phyloP scores from a whole-genome alignment of 1,284 basidiomycete species.

The Puccinia coronata region DNA sequence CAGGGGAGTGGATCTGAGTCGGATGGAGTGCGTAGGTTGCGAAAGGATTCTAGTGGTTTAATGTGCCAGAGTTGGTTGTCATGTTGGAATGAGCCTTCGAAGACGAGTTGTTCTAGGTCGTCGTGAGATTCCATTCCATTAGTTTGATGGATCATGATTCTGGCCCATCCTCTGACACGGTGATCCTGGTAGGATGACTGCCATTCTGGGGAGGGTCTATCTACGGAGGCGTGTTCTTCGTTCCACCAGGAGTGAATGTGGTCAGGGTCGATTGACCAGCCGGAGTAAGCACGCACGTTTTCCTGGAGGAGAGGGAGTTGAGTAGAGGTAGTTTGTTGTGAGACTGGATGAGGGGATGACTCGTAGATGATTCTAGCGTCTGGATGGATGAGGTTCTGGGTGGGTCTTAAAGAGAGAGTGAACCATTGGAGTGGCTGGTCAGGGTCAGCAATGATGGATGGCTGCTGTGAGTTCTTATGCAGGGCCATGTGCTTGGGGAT shows the following conservation, averaged over 20 bases:
- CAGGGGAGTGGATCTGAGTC: slow-evolving; percentile 62
- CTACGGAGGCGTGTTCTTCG: slow-evolving; percentile 49
- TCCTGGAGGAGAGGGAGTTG: slow-evolving; percentile 50
- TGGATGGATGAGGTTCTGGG: slow-evolving; percentile 53
- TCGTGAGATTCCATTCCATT: slow-evolving; percentile 28
- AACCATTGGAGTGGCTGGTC: slow-evolving; percentile 41
- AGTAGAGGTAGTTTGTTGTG: slow-evolving; percentile 31
- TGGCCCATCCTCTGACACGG: slow-evolving; percentile 52
- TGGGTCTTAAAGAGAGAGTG: slow-evolving; percentile 53
- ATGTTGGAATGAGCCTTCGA: slow-evolving; percentile 74
- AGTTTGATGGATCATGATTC: slow-evolving; percentile 51
- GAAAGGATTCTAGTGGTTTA: slow-evolving; percentile 71
- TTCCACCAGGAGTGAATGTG: slow-evolving; percentile 51
- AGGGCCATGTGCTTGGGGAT: not conserved
- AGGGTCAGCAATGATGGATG: slow-evolving; percentile 3
- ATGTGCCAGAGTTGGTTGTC: slow-evolving; percentile 73
- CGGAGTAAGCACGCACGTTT: slow-evolving; percentile 54
- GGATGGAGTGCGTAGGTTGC: slow-evolving; percentile 64
- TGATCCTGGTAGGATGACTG: slow-evolving; percentile 31
- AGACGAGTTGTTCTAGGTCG: slow-evolving; percentile 58
- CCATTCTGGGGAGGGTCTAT: slow-evolving; percentile 14
- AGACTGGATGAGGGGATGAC: slow-evolving; percentile 49
- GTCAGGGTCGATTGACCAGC: slow-evolving; percentile 52
- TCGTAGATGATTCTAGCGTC: slow-evolving; percentile 52
- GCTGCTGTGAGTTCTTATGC: not conserved